A percentile compares a stretch with the other conserved stretches of the same genome.
Conservation (phyloP, 176 grass and related monocot species). For the Miscanthus lutarioriparius region DNA sequence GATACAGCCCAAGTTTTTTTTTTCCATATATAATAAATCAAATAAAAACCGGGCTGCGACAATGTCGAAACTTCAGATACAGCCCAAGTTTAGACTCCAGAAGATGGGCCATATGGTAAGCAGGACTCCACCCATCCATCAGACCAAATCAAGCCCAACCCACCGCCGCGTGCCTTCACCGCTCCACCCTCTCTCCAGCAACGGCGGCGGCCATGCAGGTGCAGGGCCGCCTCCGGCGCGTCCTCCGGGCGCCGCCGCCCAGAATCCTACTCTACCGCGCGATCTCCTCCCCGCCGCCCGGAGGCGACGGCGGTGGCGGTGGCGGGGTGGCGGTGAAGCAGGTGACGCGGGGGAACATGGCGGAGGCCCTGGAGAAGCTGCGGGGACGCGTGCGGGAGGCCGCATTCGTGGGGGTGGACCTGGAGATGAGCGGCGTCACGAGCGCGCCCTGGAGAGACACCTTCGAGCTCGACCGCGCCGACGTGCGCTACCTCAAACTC, state of each 20-base stretch:
- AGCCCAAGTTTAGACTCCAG: not conserved
- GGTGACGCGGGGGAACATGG: conserved; percentile 67
- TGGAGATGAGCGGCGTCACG: conserved; percentile 91
- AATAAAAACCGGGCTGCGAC: not conserved
- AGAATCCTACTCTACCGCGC: conserved; percentile 20
- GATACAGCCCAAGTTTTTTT: not conserved
- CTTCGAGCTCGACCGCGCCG: conserved; percentile 80
- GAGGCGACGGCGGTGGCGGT: not conserved
- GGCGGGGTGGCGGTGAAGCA: conserved; percentile 69
- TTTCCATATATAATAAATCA: not conserved
- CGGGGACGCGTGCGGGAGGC: conserved; percentile 55
- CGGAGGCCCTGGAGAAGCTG: conserved; percentile 58
- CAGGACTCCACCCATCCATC: not conserved
- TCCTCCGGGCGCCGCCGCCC: conserved; percentile 34
- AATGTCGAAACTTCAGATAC: not conserved
- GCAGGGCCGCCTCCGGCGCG: conserved; percentile 38
- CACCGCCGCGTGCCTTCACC: not conserved
- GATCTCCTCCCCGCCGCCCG: conserved; percentile 32
- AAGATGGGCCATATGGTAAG: conserved; percentile 1
- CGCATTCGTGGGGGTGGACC: conserved; percentile 78
- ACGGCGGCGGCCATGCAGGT: conserved; percentile 46
- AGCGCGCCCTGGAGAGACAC: conserved; percentile 81
- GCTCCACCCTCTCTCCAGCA: conserved; percentile 9
- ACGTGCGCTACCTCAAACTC: conserved; percentile 85
- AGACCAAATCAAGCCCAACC: conserved; percentile 22